These are phyloP conservation scores for Trichomonascaceae sp. DNA, from an alignment of 1,139 yeast genomes.

Conservation along the genomic window DNA sequence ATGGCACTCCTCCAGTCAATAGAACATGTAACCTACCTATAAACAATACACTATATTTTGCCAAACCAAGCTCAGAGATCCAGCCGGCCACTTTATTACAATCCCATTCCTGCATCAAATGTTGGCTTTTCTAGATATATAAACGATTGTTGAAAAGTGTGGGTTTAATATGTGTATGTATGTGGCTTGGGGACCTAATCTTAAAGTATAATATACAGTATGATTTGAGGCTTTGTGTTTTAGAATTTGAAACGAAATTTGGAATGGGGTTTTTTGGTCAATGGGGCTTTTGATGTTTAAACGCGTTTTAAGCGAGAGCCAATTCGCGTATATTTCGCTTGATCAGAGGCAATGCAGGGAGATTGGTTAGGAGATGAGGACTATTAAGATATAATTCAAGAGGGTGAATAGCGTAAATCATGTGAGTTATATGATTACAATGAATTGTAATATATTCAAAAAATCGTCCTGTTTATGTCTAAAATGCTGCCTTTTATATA, in stretches of 20 bases:
- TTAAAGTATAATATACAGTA: background rate
- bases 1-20: background rate
- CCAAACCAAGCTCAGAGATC: constrained; percentile 26
- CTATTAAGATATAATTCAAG: too few species aligned
- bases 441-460: too few species aligned
- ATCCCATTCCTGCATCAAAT: constrained; percentile 25
- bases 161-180: background rate
- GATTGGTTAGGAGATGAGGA: background rate
- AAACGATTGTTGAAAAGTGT: background rate
- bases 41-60: constrained; percentile 25
- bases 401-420: too few species aligned
- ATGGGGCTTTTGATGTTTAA: background rate
- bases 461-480: too few species aligned
- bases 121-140: background rate
- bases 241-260: background rate
- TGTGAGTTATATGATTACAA: too few species aligned
- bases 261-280: background rate
- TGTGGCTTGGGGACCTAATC: background rate
- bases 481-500: too few species aligned
- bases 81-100: constrained; percentile 25
- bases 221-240: background rate
- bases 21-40: constrained; percentile 6
- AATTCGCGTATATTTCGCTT: background rate
- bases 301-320: background rate
- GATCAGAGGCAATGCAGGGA: background rate